Base-by-base conservation (phyloP, 2,329 filamentous ascomycete species). In the Colletotrichum lupini region DNA sequence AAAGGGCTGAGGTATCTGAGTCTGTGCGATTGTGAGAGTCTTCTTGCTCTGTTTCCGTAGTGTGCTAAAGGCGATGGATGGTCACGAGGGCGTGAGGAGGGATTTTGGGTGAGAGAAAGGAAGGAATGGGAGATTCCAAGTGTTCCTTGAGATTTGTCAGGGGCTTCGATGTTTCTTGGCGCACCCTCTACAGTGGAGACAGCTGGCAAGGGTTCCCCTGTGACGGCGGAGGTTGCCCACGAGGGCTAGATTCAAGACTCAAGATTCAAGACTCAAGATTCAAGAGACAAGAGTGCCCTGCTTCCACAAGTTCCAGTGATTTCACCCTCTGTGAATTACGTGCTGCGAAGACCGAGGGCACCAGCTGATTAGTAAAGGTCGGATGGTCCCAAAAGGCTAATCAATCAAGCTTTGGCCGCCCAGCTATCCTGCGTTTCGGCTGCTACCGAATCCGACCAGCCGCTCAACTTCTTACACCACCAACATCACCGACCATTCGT, bases 371-470 rank as follows among this genome's bases (percentile, higher is more conserved):
- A n/a, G 42, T 22, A n/a, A 22, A 49, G 42, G 42, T 49, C 42
- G 19, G 42, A 49, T 22, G 42, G 42, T 11, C 42, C 37, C 42
- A n/a, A 7, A 30, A 37, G 28, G 67, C 58, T 53, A 37, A 61
- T n/a, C 49, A 32, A 53, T 32, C 16, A 70, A 70, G 66, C 70
- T 70, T 70, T 70, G 70, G 37, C 55, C 35, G 60, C 55, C 28
- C 32, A 56, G 67, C 19, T 70, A 46, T 61, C 62, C 6, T 70
- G 67, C 59, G 60, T 73, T 70, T 73, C 70, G 60, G 70, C 67
- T 70, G 61, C 60, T 65, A 66, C 60, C 60, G 60, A 73, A 56
- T 73, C 66, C 70, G 70, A 69, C 60, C 42, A 62, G 19, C 12
- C 14, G 28, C 16, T 30, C 28, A 37, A 16, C 57, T 46, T 37